These are phyloP conservation scores for Penicillium sp. DNA, from an alignment of 2,329 filamentous ascomycete species.

Conservation along the genomic window DNA sequence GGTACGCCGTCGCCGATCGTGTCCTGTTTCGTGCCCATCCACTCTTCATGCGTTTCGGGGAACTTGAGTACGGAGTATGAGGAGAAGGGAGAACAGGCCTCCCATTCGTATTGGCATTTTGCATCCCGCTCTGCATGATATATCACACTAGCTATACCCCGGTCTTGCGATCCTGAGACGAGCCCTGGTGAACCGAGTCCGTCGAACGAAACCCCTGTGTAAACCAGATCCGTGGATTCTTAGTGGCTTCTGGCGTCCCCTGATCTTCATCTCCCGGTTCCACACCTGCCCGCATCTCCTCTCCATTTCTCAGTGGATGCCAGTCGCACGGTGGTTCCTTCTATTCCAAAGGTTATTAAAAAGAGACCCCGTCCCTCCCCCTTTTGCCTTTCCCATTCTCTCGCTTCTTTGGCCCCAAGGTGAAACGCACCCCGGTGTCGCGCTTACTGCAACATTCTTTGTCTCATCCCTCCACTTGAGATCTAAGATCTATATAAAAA, in stretches of 20 bases:
- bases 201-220: neutral
- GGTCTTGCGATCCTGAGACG: too few relatives aligned
- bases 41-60: neutral
- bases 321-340: constrained; percentile 1
- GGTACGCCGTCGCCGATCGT: constrained; percentile 10
- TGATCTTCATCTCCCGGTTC: constrained; percentile 14
- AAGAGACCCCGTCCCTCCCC: neutral
- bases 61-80: neutral
- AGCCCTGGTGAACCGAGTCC: too few relatives aligned
- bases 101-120: neutral
- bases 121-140: constrained; percentile 1
- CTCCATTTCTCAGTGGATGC: constrained; percentile 5
- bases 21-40: neutral
- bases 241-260: constrained; percentile 10
- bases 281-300: neutral
- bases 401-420: neutral
- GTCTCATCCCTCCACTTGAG: constrained; percentile 12
- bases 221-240: constrained; percentile 6
- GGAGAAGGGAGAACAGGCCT: neutral
- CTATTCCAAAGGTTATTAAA: neutral
- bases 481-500: neutral
- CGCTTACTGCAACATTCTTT: constrained; percentile 18
- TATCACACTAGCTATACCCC: constrained; percentile 8
- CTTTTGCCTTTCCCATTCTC: neutral
- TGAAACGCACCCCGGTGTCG: constrained; percentile 8